These are phyloP conservation scores for Shiraia bambusicola DNA, from an alignment of 2,329 filamentous ascomycete species.

Conservation along the genomic window DNA sequence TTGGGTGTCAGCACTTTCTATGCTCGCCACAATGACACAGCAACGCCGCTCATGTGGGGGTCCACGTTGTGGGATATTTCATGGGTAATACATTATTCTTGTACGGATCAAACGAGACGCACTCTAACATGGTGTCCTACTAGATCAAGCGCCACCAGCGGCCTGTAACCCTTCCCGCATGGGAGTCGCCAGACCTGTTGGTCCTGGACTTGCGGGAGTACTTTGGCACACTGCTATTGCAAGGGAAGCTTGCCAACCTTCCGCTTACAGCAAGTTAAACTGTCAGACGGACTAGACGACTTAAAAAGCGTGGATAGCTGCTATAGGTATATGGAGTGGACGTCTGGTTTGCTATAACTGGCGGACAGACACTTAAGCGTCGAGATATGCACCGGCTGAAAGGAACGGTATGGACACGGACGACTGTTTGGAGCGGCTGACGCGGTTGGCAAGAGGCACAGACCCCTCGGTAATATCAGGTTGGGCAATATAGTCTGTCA, in stretches of 20 bases:
- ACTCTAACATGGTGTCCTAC: not conserved
- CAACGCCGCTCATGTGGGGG: constrained; percentile 43
- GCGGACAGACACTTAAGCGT: not conserved
- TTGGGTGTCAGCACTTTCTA: constrained; percentile 47
- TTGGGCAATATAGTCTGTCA: constrained; percentile 15
- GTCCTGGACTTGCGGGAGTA: constrained; percentile 47
- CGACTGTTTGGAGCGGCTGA: constrained; percentile 4
- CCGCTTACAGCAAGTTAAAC: constrained; percentile 22
- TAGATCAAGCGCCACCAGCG: constrained; percentile 35
- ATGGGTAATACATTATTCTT: constrained; percentile 27
- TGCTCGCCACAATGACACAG: constrained; percentile 13
- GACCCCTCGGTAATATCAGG: constrained; percentile 19
- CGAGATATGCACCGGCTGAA: not conserved
- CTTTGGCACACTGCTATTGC: constrained; percentile 27
- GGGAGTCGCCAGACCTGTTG: constrained; percentile 45
- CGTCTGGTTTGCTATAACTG: constrained; percentile 25
- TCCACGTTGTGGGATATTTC: constrained; percentile 40
- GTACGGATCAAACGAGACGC: not conserved
- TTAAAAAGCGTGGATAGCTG: constrained; percentile 35
- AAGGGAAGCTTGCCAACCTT: constrained; percentile 22
- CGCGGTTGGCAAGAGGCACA: not conserved
- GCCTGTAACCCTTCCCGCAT: constrained; percentile 39
- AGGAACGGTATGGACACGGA: not conserved
- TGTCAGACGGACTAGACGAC: not conserved
- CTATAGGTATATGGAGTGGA: constrained; percentile 34